Base-by-base conservation (phyloP, 1,139 yeast genomes). In the Meyerozyma carpophila region DNA sequence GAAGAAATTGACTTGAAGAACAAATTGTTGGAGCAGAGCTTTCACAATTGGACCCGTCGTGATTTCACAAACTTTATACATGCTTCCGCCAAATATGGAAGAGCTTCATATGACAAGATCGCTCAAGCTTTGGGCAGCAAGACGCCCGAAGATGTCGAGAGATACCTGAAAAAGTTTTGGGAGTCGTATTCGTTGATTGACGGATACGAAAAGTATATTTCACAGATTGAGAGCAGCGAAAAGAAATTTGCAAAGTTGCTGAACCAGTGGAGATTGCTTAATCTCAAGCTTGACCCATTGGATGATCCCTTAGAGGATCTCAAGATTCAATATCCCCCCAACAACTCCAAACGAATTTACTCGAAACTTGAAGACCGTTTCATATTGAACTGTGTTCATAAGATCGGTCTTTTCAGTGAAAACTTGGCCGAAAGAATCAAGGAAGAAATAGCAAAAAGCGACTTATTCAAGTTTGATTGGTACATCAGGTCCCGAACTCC, bases 181-280 rank as follows among this genome's bases (percentile, higher is more conserved):
- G 63, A 70, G 39, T 72, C 86, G 25, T 84, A 80, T 59, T 68
- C 68, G 18, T 83, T 81, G 54, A 80, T 93, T 41, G 95, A 87
- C 26, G 97, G 97, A 0, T 77, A 83, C 61, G 96, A 90, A 48
- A 84, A 89, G 58, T 89, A 90, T 59, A 62, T 90, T 43, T 63
- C 82, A n/a, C 95, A 88, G 56, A 89, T 93, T 45, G 96, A 90
- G 56, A 73, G 84, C 34, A 95, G 96, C 49, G 97, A 91, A 58
- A 86, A 82, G 66, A 87, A 87, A 56, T 65, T 81, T 16, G 82
- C 81, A 39, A 85, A 78, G 56, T 65, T 84, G 36, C 63, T 66
- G 41, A 71, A 75, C 41, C 98, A 91, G 59, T 83, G 84, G 55
- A 78, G 75, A 48, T 65, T 89, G 13, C 69, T 93, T 39, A 73